A percentile compares a stretch with the other conserved stretches of the same genome.
Conservation (phyloP, 768 basidiomycete genomes). For the Suillus weaverae region DNA sequence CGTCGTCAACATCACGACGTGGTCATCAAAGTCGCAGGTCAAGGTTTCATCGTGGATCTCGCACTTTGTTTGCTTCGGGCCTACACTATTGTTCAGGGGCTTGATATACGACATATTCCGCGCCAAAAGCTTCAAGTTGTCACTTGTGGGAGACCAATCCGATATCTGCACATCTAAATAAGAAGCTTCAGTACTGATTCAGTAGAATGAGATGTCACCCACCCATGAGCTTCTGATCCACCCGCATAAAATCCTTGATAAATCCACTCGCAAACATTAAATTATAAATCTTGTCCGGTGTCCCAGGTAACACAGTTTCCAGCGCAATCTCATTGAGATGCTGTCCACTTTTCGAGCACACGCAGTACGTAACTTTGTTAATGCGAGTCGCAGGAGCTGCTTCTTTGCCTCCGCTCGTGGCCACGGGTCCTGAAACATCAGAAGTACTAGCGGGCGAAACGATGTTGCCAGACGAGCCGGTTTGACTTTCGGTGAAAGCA, state of each 20-base stretch:
- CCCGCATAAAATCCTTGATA: constrained; percentile 89
- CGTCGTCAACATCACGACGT: constrained; percentile 80
- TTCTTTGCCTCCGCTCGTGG: constrained; percentile 8
- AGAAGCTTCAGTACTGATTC: neutral
- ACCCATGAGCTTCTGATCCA: constrained; percentile 90
- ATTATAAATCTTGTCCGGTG: constrained; percentile 94
- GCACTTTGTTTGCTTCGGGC: constrained; percentile 95
- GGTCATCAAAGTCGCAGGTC: constrained; percentile 81
- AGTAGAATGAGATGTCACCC: constrained; percentile 27
- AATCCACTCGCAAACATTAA: constrained; percentile 96
- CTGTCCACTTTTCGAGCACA: constrained; percentile 65
- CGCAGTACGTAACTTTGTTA: constrained; percentile 68
- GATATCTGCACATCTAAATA: constrained; percentile 87
- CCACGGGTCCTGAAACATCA: constrained; percentile 12
- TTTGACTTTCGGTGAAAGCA: constrained; percentile 28
- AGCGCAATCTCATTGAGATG: constrained; percentile 77
- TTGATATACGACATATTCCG: constrained; percentile 95
- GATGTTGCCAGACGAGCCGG: constrained; percentile 20
- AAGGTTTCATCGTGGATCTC: constrained; percentile 87
- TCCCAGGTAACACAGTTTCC: constrained; percentile 80
- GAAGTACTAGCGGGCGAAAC: constrained; percentile 19
- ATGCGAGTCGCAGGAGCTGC: constrained; percentile 12
- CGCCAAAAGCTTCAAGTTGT: constrained; percentile 67
- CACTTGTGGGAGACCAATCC: constrained; percentile 79
- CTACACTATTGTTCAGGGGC: constrained; percentile 82